These are phyloP conservation scores for Linnemannia elongata DNA, from an alignment of 192 early-diverging fungal genomes.

Conservation along the genomic window DNA sequence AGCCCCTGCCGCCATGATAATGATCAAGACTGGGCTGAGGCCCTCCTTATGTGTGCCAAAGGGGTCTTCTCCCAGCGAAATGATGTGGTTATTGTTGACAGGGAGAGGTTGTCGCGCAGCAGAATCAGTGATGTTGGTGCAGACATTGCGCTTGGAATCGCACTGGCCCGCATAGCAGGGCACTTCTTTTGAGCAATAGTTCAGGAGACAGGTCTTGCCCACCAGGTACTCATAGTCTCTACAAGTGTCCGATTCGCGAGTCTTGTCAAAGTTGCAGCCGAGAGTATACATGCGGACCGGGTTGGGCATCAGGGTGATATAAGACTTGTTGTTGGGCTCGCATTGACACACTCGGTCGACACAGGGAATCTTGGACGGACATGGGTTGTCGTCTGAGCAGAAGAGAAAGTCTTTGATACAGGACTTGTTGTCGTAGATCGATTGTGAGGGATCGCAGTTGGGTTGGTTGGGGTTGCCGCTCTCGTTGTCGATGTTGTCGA, in stretches of 20 bases:
- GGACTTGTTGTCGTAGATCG: slow-evolving; percentile 34
- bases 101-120: slow-evolving; percentile 11
- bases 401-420: slow-evolving; percentile 53
- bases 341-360: slow-evolving; percentile 55
- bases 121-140: slow-evolving; percentile 26
- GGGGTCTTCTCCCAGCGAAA: slow-evolving; percentile 44
- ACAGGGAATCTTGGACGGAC: slow-evolving; percentile 41
- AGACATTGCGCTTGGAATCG: slow-evolving; percentile 32
- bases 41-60: slow-evolving; percentile 37
- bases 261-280: slow-evolving; percentile 47
- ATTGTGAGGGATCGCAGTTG: slow-evolving; percentile 50
- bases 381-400: slow-evolving; percentile 55
- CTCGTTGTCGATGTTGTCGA: slow-evolving; percentile 52
- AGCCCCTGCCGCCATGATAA: slow-evolving; percentile 31
- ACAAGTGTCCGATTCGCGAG: slow-evolving; percentile 16
- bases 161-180: slow-evolving; percentile 45
- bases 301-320: slow-evolving; percentile 39
- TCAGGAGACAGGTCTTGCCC: slow-evolving; percentile 34
- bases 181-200: slow-evolving; percentile 50
- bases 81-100: slow-evolving; percentile 8
- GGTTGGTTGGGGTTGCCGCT: slow-evolving; percentile 7
- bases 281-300: slow-evolving; percentile 53
- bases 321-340: slow-evolving; percentile 29
- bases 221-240: slow-evolving; percentile 49
- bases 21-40: slow-evolving; percentile 37